Base-by-base conservation (phyloP, 305 asterid species). In the Fraxinus xanthoxyloides region DNA sequence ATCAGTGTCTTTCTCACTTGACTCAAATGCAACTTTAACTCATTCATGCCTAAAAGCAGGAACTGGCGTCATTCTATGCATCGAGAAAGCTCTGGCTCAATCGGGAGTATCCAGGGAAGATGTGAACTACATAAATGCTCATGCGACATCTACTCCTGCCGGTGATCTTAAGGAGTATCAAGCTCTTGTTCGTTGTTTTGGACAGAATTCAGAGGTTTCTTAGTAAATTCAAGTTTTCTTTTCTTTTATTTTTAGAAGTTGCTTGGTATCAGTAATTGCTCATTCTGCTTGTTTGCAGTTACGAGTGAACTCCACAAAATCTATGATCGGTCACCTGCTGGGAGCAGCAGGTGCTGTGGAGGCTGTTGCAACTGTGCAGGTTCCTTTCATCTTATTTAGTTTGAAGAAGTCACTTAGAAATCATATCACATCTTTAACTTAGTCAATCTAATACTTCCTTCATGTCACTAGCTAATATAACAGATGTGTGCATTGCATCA, bases 51-150 rank as follows among this genome's bases (percentile, higher is more conserved):
- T 38, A 10, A 63, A 76, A 79, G 86, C 92, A 93, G 98, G 97
- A 82, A 82, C 92, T 56, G 98, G 97, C 35, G 85, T 93, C 77
- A 92, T 92, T 87, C 85, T 92, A 82, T 95, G 98, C 86, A 85
- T 95, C 74, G 94, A 95, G 87, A 95, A 92, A 90, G 97, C 98
- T 82, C 85, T 95, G 88, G 91, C 94, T 84, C 97, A 92, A 84
- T 85, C 98, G 73, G 98, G 98, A 56, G 92, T 92, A 80, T 65
- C 94, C 61, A 92, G 67, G 89, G 97, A 92, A 88, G 97, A 94
- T 56, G 88, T 89, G 70, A 89, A 89, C 85, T 89, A 88, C 76
- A 84, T 89, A 80, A 88, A 88, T 82, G 91, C 91, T 8, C 90
- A 89, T 85, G 92, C 89, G 56, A 89, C 91, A 21, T 89, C 91